Percentiles rank a stretch among this genome's conserved stretches.
Conservation (phyloP, 139 green algal species). For the Nannochloris sp. region DNA sequence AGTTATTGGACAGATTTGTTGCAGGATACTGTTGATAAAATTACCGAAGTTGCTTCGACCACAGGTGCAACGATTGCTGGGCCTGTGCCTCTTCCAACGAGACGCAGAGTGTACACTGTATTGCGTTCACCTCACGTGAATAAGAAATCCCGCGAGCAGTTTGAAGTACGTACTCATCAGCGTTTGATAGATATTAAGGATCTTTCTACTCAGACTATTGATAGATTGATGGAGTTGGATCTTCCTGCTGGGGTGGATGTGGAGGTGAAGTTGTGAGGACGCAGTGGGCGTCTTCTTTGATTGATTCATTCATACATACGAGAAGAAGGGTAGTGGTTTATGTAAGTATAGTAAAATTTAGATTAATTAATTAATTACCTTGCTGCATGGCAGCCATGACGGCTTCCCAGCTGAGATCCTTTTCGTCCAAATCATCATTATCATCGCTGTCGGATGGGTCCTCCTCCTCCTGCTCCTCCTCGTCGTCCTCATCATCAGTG, state of each 20-base stretch:
- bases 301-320: too few relatives aligned
- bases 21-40: conserved; percentile 38
- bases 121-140: conserved; percentile 79
- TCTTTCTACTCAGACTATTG: conserved; percentile 57
- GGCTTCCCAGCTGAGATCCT: conserved; percentile 78
- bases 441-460: conserved; percentile 44
- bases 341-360: too few relatives aligned
- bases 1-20: conserved; percentile 46
- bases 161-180: conserved; percentile 67
- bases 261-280: conserved; percentile 49
- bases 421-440: conserved; percentile 61
- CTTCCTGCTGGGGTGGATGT: conserved; percentile 71
- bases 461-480: conserved; percentile 1
- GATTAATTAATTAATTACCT: not conserved
- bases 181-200: conserved; percentile 70
- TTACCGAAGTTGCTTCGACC: conserved; percentile 44
- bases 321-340: too few relatives aligned
- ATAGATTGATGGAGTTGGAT: conserved; percentile 75
- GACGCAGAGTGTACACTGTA: conserved; percentile 50
- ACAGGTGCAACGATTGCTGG: conserved; percentile 51
- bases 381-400: conserved; percentile 61
- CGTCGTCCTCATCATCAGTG: conserved; percentile 12
- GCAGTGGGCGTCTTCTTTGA: not conserved
- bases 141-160: conserved; percentile 82
- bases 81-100: conserved; percentile 65